A percentile compares a stretch with the other conserved stretches of the same genome.
Evolutionary conservation across 768 basidiomycete genomes (phyloP).

Genomic region (Grammothele lineata): DNA sequence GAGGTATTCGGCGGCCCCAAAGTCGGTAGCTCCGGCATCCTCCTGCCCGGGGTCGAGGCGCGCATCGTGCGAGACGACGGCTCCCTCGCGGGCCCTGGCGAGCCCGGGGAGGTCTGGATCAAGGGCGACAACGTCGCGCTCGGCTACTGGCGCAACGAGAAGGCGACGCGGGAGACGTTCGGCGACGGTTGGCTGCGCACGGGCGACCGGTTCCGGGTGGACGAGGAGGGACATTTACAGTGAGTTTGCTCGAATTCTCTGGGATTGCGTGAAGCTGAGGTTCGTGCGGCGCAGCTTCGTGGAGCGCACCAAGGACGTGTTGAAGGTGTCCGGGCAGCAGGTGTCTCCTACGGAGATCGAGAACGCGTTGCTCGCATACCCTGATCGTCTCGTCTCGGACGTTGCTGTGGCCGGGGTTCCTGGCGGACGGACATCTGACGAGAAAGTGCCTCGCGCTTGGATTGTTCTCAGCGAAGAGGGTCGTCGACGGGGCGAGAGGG

Average conservation of each 20-base stretch:
- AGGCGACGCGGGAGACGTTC: conserved; percentile 65
- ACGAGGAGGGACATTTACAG: conserved; percentile 63
- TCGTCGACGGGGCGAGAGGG: conserved; percentile 38
- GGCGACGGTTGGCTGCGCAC: conserved; percentile 67
- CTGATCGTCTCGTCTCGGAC: conserved; percentile 57
- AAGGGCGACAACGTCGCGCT: conserved; percentile 50
- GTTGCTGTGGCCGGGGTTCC: conserved; percentile 70
- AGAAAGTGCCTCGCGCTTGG: conserved; percentile 78
- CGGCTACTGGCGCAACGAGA: conserved; percentile 72
- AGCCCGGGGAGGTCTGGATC: conserved; percentile 66
- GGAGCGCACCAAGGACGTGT: conserved; percentile 78
- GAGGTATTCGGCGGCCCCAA: conserved; percentile 41
- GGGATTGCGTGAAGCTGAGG: too few relatives aligned
- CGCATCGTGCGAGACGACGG: conserved; percentile 60
- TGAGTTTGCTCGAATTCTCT: conserved; percentile 29
- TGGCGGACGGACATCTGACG: conserved; percentile 66
- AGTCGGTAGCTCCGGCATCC: conserved; percentile 42
- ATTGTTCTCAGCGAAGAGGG: conserved; percentile 60
- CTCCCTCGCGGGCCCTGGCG: conserved; percentile 45
- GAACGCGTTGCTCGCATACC: conserved; percentile 55
- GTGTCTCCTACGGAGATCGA: conserved; percentile 83
- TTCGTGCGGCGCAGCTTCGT: conserved; percentile 65
- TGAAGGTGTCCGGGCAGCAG: conserved; percentile 77
- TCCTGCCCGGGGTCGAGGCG: conserved; percentile 61
- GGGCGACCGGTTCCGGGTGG: conserved; percentile 65